Evolutionary conservation across 495 filamentous ascomycete genomes (phyloP), one percentile per base, ranked within the genome.

Genomic region (Lasiosphaeria hispida): DNA sequence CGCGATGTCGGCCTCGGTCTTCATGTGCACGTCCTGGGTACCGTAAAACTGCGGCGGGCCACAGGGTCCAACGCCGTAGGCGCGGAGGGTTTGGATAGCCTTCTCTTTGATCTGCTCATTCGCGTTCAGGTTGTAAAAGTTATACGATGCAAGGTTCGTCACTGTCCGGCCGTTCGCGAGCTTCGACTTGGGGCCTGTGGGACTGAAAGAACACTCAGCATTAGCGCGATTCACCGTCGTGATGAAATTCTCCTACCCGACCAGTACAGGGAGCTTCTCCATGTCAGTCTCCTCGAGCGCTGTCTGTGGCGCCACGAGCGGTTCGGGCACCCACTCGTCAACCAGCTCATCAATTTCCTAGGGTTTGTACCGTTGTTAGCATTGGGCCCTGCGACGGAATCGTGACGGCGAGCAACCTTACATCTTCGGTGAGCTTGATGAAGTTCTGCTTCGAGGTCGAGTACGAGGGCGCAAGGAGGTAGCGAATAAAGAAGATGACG

Each of bases 1-100:
- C 3, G 94, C 91, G 68, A 99, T 91, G 72, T 99, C 92, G 40
- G 89, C 87, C 72, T 99, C 95, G 2, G 89, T 90, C 76, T 93
- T 91, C 84, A 97, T 91, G 72, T 99, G 95, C 15, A 99, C 92
- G 75, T 99, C 94, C 69, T 99, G 95, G 19, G 90, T 97, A 52
- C 92, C 94, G 76, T 99, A 99, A 76, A 99, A 99, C 37, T 93
- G 91, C 11, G 94, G 93, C 2, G 94, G 94, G 36, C 92, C 92
- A 72, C 94, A 99, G 50, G 94, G 92, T 17, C 94, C 94, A 37
- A 97, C 95, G 41, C 94, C 94, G 65, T 99, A 97, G 57, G 86
- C 93, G 49, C 93, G 89, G 19, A 99, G 82, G 6, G 92, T 94
- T 67, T 91, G 87, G 60, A 97, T 90, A 0, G 92, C 94, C 68